Evolutionary conservation across 768 basidiomycete genomes (phyloP), one percentile per base, ranked within the genome.

Genomic region (Cantharellus cinnabarinus): DNA sequence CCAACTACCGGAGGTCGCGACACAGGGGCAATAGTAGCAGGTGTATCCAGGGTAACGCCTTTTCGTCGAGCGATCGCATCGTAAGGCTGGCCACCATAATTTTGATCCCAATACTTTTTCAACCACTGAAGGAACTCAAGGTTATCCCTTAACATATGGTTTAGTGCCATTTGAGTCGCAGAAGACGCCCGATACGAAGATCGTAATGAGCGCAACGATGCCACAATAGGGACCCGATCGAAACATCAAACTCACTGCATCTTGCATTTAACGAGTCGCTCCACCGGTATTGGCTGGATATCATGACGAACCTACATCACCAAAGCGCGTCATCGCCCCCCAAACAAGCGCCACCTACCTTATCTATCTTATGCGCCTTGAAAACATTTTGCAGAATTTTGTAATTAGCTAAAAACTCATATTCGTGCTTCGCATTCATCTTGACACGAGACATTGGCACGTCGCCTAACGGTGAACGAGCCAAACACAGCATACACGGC

Each of bases 81-180:
- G 67, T 98, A 98, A 3, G 75, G 79, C 60, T 85, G 81, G 2
- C 91, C 94, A 15, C 82, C 80, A 68, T 82, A 91, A 74, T 93
- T 89, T 37, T 79, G 71, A 66, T 98, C 91, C 94, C 95, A 98
- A 71, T 83, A 97, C 34, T 85, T 83, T 68, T 90, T 90, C 66
- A 89, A 77, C 94, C 94, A 99, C 71, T 99, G 95, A 59, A 93
- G 70, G 74, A 99, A 98, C 68, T 99, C 95, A 64, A 99, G 82
- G 70, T 99, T 99, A 71, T 98, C 95, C 71, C 87, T 88, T 20
- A 37, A n/a, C 29, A 52, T 29, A 63, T 34, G 20, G 20, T 29
- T 29, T 29, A 29, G 20, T 29, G 20, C 20, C 20, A 29, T 29
- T 29, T 29, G 15, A 41, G 42, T 5, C 34, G 5, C 56, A 42